A percentile compares a stretch with the other conserved stretches of the same genome.
Evolutionary conservation across 2,329 filamentous ascomycete genomes (phyloP).

Genomic region (Mycosphaerella sp.): DNA sequence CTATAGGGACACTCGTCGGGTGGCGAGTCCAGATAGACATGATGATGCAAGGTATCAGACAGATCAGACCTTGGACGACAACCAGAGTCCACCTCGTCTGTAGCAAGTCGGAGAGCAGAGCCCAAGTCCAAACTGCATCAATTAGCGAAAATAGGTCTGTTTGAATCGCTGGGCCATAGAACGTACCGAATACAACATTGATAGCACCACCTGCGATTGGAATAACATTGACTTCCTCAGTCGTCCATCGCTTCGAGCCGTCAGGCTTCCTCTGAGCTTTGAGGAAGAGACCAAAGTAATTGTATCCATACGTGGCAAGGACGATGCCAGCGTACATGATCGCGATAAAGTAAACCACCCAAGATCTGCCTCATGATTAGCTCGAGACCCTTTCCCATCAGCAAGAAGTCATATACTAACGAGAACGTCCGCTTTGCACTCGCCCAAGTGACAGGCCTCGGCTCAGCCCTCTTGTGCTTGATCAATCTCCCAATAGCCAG

Average conservation of each 20-base stretch:
- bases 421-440: conserved; percentile 42
- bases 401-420: neutral
- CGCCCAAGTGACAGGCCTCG: conserved; percentile 43
- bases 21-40: conserved; percentile 51
- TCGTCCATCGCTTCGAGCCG: conserved; percentile 40
- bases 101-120: conserved; percentile 47
- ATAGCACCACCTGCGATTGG: conserved; percentile 46
- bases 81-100: conserved; percentile 49
- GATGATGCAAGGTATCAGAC: conserved; percentile 45
- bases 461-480: conserved; percentile 43
- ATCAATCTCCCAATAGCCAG: conserved; percentile 42
- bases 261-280: conserved; percentile 40
- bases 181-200: conserved; percentile 40
- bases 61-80: conserved; percentile 43
- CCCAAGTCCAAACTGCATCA: conserved; percentile 48
- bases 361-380: conserved; percentile 23
- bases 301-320: conserved; percentile 44
- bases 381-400: too few relatives aligned
- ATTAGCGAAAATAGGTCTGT: neutral
- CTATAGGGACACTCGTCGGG: conserved; percentile 39
- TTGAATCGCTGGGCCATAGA: neutral
- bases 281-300: conserved; percentile 43
- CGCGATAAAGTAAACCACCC: conserved; percentile 45
- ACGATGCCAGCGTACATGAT: conserved; percentile 44
- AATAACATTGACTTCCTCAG: conserved; percentile 45